Evolutionary conservation across 768 basidiomycete genomes (phyloP).

Genomic region (Piloderma croceum): DNA sequence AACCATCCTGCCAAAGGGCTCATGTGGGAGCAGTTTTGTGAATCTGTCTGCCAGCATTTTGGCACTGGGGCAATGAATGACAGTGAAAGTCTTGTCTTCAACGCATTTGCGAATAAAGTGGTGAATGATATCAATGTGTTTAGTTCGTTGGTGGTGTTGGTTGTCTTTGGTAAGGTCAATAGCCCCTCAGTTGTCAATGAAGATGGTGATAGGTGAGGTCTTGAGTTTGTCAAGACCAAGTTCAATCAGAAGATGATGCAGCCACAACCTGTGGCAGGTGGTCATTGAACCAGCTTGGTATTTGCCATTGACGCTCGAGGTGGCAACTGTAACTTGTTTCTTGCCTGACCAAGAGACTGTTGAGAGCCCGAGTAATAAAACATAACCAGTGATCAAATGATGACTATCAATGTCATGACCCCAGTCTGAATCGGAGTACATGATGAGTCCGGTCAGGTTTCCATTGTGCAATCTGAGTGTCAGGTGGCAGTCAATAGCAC

Average conservation of each 20-base stretch:
- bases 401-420: slow-evolving; percentile 21
- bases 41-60: slow-evolving; percentile 30
- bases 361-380: slow-evolving; percentile 25
- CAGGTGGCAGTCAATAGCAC: slow-evolving; percentile 18
- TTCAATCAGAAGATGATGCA: too few relatives aligned
- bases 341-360: slow-evolving; percentile 30
- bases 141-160: slow-evolving; percentile 24
- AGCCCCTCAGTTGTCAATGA: slow-evolving; percentile 11
- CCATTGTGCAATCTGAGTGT: slow-evolving; percentile 10
- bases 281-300: too few relatives aligned
- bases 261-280: too few relatives aligned
- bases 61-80: slow-evolving; percentile 22
- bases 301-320: slow-evolving; percentile 35
- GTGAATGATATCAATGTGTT: slow-evolving; percentile 34
- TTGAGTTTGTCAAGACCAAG: too few relatives aligned
- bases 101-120: slow-evolving; percentile 25
- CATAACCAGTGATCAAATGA: slow-evolving; percentile 30
- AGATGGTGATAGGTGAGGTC: too few relatives aligned
- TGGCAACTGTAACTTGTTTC: slow-evolving; percentile 29
- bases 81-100: slow-evolving; percentile 13
- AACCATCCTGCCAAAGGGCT: too few relatives aligned
- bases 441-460: slow-evolving; percentile 5
- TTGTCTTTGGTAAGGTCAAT: slow-evolving; percentile 22
- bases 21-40: slow-evolving; percentile 31
- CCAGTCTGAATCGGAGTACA: slow-evolving; percentile 30